A percentile compares a stretch with the other conserved stretches of the same genome.
These are phyloP conservation scores for Xylaria venustula DNA, from an alignment of 495 filamentous ascomycete species.

Conservation along the genomic window DNA sequence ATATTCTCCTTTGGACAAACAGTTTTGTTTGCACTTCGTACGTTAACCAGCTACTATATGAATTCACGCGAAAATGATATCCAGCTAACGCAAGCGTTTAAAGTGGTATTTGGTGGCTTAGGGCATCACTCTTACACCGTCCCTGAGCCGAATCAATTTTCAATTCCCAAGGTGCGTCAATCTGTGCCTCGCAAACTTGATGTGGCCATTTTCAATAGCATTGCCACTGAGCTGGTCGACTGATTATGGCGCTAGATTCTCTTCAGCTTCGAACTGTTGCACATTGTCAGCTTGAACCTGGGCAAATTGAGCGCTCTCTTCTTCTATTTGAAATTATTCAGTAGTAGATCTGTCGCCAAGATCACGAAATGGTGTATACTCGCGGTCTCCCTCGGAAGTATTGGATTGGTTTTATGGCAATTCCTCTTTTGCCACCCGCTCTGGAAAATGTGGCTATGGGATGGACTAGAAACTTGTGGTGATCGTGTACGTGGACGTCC, in stretches of 20 bases:
- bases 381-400: not conserved
- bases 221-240: not conserved
- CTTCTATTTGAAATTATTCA: slow-evolving; percentile 10
- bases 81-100: not conserved
- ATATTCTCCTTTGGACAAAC: slow-evolving; percentile 6
- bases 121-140: slow-evolving; percentile 7
- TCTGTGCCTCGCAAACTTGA: not conserved
- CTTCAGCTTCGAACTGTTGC: slow-evolving; percentile 14
- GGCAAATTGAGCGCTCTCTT: slow-evolving; percentile 14
- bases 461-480: slow-evolving; percentile 15
- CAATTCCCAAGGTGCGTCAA: slow-evolving; percentile 11
- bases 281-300: slow-evolving; percentile 10
- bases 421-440: slow-evolving; percentile 15
- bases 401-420: slow-evolving; percentile 13
- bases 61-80: too few relatives aligned
- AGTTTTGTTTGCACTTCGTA: slow-evolving; percentile 11
- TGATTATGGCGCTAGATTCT: not conserved
- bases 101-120: slow-evolving; percentile 17
- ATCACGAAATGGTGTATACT: slow-evolving; percentile 9
- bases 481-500: slow-evolving; percentile 7
- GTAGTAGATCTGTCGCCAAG: not conserved
- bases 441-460: slow-evolving; percentile 14
- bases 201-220: too few relatives aligned
- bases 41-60: slow-evolving; percentile 4
- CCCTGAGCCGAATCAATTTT: slow-evolving; percentile 12